Base-by-base conservation (phyloP, 495 filamentous ascomycete species). In the Annulohypoxylon moriforme region DNA sequence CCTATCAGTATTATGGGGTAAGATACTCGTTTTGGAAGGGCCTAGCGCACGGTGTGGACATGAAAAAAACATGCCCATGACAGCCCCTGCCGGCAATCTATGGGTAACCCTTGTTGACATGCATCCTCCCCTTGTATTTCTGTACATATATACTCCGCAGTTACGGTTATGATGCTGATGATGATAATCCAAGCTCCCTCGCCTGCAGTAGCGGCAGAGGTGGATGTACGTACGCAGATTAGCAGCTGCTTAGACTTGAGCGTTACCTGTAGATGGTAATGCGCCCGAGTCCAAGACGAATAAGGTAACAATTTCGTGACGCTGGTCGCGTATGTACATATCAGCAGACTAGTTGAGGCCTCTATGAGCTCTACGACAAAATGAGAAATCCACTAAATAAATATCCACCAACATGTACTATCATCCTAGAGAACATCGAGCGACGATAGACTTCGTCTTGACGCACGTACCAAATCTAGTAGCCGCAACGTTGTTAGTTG, bases 1-100 rank as follows among this genome's bases (percentile, higher is more conserved):
- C 11, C 36, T 40, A 40, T 40, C 36, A 40, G 36, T 40, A 13
- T 14, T 40, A 40, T 40, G 36, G 36, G 36, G 36, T n/a, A 55
- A 18, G 29, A 52, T 59, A 14, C 55, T 59, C 52, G 18, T 55
- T 71, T 66, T 8, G 55, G 68, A 40, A 66, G 52, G 38, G 57
- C 42, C 57, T 66, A 47, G 50, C 60, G 68, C 55, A 69, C 60
- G 38, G 66, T 60, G 66, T 73, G 61, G 66, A 66, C 66, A 36
- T 49, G 60, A 69, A 34, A 31, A 58, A 62, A 66, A 40, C 31
- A 66, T 47, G 4, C 67, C 67, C 55, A 65, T 38, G 29, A 49
- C 34, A 22, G 24, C 64, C 65, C 70, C 49, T 73, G 61, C 64
- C 56, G 65, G 65, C 38, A 73, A 65, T 59, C 60, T 55, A 73